phyloP scores from a whole-genome alignment of 768 basidiomycete species.

The Termitomyces sp. region DNA sequence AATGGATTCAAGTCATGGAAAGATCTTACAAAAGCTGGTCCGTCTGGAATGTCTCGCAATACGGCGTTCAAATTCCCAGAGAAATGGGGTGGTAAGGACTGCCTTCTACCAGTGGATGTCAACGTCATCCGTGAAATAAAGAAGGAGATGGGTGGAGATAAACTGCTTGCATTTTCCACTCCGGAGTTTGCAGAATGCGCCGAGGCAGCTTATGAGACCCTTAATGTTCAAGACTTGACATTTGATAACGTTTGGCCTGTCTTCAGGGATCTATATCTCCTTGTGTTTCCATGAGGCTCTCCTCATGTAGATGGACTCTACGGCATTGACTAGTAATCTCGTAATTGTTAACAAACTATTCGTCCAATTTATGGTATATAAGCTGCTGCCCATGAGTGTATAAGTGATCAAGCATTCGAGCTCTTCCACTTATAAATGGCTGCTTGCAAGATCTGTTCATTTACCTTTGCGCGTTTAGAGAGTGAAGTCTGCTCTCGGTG shows the following conservation, averaged over 20 bases:
- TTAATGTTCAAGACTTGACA: not conserved
- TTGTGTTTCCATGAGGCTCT: not conserved
- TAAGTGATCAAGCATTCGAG: not conserved
- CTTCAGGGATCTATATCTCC: not conserved
- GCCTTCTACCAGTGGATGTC: constrained; percentile 6
- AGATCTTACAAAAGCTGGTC: not conserved
- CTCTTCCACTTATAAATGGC: not conserved
- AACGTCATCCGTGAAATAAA: constrained; percentile 23
- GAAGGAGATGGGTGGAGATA: constrained; percentile 11
- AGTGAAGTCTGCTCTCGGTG: not conserved
- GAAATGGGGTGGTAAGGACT: not conserved
- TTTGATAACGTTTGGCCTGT: not conserved
- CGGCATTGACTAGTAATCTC: too few relatives aligned
- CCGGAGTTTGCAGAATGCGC: constrained; percentile 18
- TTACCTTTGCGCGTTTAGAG: not conserved
- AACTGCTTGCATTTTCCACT: not conserved
- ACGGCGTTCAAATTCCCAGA: not conserved
- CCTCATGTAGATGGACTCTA: not conserved
- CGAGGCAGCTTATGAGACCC: constrained; percentile 1
- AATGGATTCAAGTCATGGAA: constrained; percentile 22
- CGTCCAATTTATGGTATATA: not conserved
- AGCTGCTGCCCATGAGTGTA: not conserved
- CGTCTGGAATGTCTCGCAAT: not conserved
- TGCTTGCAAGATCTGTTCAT: not conserved
- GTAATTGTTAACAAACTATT: not conserved